phyloP scores from a whole-genome alignment of 805 yeast species.

The Starmera quercuum region DNA sequence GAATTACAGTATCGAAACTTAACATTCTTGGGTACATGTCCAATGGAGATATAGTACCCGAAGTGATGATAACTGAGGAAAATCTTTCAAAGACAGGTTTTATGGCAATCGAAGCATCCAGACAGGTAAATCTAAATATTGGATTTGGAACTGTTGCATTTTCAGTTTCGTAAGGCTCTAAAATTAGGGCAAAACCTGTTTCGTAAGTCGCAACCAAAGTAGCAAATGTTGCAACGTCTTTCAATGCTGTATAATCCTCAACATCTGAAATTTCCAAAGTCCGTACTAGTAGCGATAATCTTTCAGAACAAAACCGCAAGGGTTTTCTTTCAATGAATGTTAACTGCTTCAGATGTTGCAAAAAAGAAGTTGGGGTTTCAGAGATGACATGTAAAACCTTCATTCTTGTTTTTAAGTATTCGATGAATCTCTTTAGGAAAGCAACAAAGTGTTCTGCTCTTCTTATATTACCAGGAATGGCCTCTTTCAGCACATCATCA shows the following conservation, averaged over 20 bases:
- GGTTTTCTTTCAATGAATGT: conserved; percentile 94
- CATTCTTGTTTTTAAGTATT: conserved; percentile 94
- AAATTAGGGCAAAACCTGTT: conserved; percentile 79
- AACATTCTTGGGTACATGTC: conserved; percentile 99
- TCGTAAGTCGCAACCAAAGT: conserved; percentile 94
- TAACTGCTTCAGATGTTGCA: conserved; percentile 86
- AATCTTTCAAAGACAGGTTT: conserved; percentile 94
- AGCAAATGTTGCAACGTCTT: conserved; percentile 95
- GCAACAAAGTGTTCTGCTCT: conserved; percentile 97
- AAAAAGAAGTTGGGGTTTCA: conserved; percentile 92
- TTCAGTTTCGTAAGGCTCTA: conserved; percentile 94
- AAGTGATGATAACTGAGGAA: conserved; percentile 87
- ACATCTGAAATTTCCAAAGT: conserved; percentile 83
- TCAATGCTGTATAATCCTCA: conserved; percentile 87
- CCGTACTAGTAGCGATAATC: conserved; percentile 80
- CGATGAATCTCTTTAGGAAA: conserved; percentile 85
- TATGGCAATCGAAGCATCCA: conserved; percentile 96
- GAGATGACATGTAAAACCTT: conserved; percentile 94
- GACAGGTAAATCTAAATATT: conserved; percentile 82
- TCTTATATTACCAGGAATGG: conserved; percentile 94
- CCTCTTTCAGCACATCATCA: conserved; percentile 79
- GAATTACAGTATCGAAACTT: conserved; percentile 86
- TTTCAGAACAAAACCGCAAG: conserved; percentile 81
- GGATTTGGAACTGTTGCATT: conserved; percentile 96
- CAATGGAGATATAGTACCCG: conserved; percentile 96